Base-by-base conservation (phyloP, 176 grass and related monocot species). In the Zoysia japonica region DNA sequence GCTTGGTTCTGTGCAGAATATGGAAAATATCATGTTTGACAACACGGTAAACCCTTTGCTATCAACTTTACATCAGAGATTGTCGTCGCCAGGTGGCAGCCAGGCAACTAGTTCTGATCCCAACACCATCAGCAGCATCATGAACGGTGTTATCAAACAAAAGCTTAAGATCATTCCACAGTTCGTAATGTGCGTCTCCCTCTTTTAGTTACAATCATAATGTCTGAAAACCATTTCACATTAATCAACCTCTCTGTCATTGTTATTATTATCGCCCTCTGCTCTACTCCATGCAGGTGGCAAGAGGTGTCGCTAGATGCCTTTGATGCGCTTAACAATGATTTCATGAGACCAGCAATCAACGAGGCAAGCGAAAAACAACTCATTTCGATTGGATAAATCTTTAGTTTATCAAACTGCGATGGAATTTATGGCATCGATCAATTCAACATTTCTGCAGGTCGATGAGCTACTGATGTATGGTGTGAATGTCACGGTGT, bases 311-410 rank as follows among this genome's bases (percentile, higher is more conserved):
- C 85, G 1, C 5, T 63, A 2, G 7, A 76, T 2, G 89, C 92
- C 39, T 96, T 84, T 48, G 51, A 51, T 37, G 82, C 85, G 20
- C 47, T 96, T 41, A 16, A 40, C 10, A 78, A 81, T 7, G 82
- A 92, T 37, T 86, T 92, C 76, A 96, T 96, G 93, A 96, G 90
- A 67, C 87, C 89, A 75, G 70, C 85, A 71, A 92, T 96, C 71
- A 70, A 78, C 46, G 87, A 96, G 87, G 93, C 65, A 77, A 39
- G 17, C 2, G 2, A 42, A n/a, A 16, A 42, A 43, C 4, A 28
- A 1, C 9, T 5, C 16, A 6, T 49, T 7, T 53, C 5, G 11
- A 37, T 7, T 9, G 5, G 12, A 16, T 56, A 7, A 0, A 39
- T 53, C 11, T 39, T 50, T 35, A 20, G 1, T 20, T 73, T 73